Base-by-base conservation (phyloP, 2,329 filamentous ascomycete genomes). In the Sclerotinia nivalis region DNA sequence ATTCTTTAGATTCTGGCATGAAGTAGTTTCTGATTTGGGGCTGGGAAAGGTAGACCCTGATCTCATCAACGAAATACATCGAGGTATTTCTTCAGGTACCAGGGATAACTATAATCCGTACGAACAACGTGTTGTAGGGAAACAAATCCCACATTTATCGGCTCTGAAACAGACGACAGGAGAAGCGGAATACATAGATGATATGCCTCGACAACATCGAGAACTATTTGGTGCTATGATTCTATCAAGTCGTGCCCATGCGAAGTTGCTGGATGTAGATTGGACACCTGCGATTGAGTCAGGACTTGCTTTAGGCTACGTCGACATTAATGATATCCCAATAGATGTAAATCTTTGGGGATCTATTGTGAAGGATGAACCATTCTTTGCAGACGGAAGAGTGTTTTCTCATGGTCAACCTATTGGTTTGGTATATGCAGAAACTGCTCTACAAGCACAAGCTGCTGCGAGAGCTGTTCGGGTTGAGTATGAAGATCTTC, bases 1-100 rank as follows among this genome's bases (percentile, higher is more conserved):
- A 84, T 98, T 97, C 81, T 97, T 97, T 81, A 89, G 93, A 54
- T 98, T 97, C 80, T 97, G 97, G 79, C 92, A 97, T 77, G 94
- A 97, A 73, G 86, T 94, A 0, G 83, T 97, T 60, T 84, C 87
- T 0, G 84, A 85, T 25, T 78, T 96, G 1, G 81, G 82, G 60
- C 79, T 83, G 34, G 79, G 82, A 1, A 82, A 85, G 25, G 76
- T 88, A 56, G 93, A 97, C 76, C 83, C 84, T 55, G 89, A 96
- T 73, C 92, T 91, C 0, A 86, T 96, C 47, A 86, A 87, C 7
- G 95, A 97, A 77, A 91, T 98, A 64, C 92, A 97, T 78, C 85
- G 95, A 72, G 87, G 88, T 2, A 89, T 97, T 20, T 97, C 94
- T 0, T 86, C 83, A 0, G 95, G 95, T n/a, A 65, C 71, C 18